phyloP scores from a whole-genome alignment of 1,284 basidiomycete genomes.

The Baeospora myosura region DNA sequence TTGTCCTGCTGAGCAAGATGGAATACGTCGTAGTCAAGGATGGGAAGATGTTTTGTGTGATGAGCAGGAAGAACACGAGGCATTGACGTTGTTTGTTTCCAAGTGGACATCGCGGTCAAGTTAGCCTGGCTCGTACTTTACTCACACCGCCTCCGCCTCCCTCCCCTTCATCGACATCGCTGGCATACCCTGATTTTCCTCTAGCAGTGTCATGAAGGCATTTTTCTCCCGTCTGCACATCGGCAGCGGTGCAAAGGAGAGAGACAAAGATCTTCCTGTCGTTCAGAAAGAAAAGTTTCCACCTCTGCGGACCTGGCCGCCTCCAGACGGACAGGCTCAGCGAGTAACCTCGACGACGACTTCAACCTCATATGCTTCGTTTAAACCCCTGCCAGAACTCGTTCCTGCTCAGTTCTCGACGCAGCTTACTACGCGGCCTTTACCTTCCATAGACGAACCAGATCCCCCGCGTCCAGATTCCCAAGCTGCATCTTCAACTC shows the following conservation, averaged over 20 bases:
- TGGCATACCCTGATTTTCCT: not conserved
- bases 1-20: conserved; percentile 49
- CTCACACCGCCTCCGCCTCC: not conserved
- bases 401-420: conserved; percentile 25
- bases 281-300: conserved; percentile 53
- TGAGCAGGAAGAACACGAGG: conserved; percentile 50
- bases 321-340: conserved; percentile 27
- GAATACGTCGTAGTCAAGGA: conserved; percentile 36
- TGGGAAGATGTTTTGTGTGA: conserved; percentile 58
- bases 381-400: conserved; percentile 67
- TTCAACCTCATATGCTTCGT: conserved; percentile 41
- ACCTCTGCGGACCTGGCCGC: conserved; percentile 61
- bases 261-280: conserved; percentile 38
- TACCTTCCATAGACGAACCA: conserved; percentile 43
- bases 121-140: not conserved
- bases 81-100: conserved; percentile 19
- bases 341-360: conserved; percentile 33
- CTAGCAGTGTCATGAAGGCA: conserved; percentile 55
- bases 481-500: conserved; percentile 6
- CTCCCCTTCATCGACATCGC: not conserved
- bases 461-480: conserved; percentile 20
- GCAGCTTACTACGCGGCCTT: conserved; percentile 34
- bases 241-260: conserved; percentile 54
- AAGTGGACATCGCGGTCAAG: conserved; percentile 9
- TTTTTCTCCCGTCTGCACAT: conserved; percentile 69